A percentile compares a stretch with the other conserved stretches of the same genome.
Conservation (phyloP, 345 rosid species). For the Brassica incana region DNA sequence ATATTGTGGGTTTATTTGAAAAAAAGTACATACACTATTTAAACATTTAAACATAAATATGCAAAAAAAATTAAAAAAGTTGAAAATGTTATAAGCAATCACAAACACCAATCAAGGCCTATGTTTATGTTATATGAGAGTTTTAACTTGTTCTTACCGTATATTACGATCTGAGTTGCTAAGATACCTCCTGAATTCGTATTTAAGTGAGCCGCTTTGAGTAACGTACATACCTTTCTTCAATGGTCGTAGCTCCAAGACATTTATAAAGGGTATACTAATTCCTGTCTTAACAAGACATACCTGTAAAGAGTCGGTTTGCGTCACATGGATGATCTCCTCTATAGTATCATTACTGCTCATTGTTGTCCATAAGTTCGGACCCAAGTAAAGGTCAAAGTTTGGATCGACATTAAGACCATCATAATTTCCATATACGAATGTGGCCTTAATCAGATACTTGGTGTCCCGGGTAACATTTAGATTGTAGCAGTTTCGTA, state of each 20-base stretch:
- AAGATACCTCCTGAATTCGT: conserved; percentile 4
- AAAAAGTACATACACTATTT: not conserved
- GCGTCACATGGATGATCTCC: conserved; percentile 33
- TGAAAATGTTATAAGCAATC: not conserved
- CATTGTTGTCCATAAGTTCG: conserved; percentile 30
- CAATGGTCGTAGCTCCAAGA: conserved; percentile 37
- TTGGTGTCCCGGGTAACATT: conserved; percentile 30
- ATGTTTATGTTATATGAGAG: not conserved
- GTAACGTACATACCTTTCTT: conserved; percentile 14
- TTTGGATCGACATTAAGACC: conserved; percentile 10
- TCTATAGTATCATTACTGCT: not conserved
- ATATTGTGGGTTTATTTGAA: not conserved
- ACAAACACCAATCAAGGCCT: not conserved
- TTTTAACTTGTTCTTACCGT: conserved; percentile 1
- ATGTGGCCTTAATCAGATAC: conserved; percentile 27
- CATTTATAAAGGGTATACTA: conserved; percentile 32
- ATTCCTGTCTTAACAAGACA: conserved; percentile 37
- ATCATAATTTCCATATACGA: conserved; percentile 38
- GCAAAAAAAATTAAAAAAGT: no score
- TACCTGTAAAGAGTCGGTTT: conserved; percentile 13
- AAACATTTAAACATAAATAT: not conserved
- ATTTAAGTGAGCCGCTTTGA: conserved; percentile 27
- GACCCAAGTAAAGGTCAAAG: conserved; percentile 34
- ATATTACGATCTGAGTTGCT: conserved; percentile 14
- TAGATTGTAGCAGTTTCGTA: conserved; percentile 33